These are phyloP conservation scores for Kazachstania psychrophila DNA, from an alignment of 805 yeast genomes.

Conservation along the genomic window DNA sequence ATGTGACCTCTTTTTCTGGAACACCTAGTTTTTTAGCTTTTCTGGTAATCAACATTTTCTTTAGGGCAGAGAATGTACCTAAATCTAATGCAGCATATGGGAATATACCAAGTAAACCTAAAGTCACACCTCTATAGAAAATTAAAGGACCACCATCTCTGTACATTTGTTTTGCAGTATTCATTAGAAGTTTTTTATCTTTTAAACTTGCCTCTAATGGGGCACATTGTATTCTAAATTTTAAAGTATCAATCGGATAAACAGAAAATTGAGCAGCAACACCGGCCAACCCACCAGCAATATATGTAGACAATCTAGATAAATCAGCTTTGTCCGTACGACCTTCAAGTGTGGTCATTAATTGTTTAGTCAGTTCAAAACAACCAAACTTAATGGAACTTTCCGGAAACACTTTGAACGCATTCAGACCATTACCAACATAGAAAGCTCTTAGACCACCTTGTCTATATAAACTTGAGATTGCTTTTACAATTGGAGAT, in stretches of 20 bases:
- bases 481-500: conserved; percentile 75
- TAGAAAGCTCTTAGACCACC: conserved; percentile 86
- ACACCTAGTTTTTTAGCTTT: conserved; percentile 47
- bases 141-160: conserved; percentile 64
- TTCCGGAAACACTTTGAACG: conserved; percentile 91
- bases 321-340: conserved; percentile 58
- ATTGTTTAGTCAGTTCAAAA: conserved; percentile 75
- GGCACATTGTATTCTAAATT: conserved; percentile 90
- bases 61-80: conserved; percentile 84
- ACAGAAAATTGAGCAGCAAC: conserved; percentile 86
- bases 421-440: conserved; percentile 91
- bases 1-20: conserved; percentile 54
- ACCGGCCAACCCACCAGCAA: conserved; percentile 96
- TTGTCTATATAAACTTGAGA: conserved; percentile 68
- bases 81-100: conserved; percentile 95
- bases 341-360: conserved; percentile 69
- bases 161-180: conserved; percentile 72
- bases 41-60: conserved; percentile 59
- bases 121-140: conserved; percentile 80
- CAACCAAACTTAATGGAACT: conserved; percentile 96
- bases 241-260: conserved; percentile 91
- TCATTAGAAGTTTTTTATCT: conserved; percentile 51
- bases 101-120: conserved; percentile 92
- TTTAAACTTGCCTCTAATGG: conserved; percentile 52
- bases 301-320: conserved; percentile 69